Base-by-base conservation (phyloP, 257 asterid species). In the Craterostigma plantagineum region DNA sequence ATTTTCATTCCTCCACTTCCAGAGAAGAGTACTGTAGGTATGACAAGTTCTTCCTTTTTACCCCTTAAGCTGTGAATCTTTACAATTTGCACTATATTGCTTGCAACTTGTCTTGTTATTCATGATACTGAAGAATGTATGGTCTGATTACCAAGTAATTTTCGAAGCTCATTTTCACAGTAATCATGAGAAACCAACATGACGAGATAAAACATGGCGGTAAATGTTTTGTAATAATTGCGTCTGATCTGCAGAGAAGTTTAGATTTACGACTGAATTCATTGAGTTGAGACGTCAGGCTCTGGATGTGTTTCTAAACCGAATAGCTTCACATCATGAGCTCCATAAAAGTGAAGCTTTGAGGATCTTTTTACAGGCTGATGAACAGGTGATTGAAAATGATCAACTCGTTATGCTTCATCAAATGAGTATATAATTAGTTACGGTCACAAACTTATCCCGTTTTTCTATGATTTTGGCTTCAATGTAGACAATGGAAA, bases 21-120 rank as follows among this genome's bases (percentile, higher is more conserved):
- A 39, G 99, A 90, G 76, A 90, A 90, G 85, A 90, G 76, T 69
- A 77, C 99, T 46, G 96, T 90, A 67, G 99, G 99, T 90, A 82
- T 63, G 4, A 23, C 30, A 23, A 23, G 30, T 23, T 23, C 30
- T 23, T 23, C 30, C 30, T 6, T 2, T 23, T 23, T n/a, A n/a
- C 30, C 6, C 6, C 30, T 6, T 23, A n/a, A n/a, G n/a, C n/a
- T n/a, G n/a, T n/a, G n/a, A n/a, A n/a, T n/a, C 30, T 23, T 23
- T 23, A 23, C 30, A 2, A 23, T 23, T 23, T 23, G 30, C 30
- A 23, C 30, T 2, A 6, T 6, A 23, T 23, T 6, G 6, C 30
- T 23, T 6, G 2, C 30, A 23, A 23, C 30, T 23, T 23, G 2
- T 23, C 30, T 23, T 23, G 4, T 23, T 23, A 23, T n/a, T n/a